Evolutionary conservation across 495 filamentous ascomycete genomes (phyloP), one percentile per base, ranked within the genome.

Genomic region (Talaromyces stipitatus): DNA sequence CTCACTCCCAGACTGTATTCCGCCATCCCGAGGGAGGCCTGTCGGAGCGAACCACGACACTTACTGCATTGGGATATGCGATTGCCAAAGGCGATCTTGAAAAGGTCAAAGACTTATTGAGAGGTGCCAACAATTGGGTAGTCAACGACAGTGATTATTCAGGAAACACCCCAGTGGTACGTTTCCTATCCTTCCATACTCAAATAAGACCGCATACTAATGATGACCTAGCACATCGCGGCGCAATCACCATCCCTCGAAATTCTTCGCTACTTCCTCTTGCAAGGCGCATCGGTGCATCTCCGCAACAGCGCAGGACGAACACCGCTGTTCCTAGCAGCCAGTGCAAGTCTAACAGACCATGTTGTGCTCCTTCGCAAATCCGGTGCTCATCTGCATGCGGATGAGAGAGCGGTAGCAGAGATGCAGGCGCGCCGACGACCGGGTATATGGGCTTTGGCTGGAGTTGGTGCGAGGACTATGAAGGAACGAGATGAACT

Each of bases 271-370:
- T 84, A 86, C 60, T 78, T 96, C 51, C 80, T 97, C 8, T 75
- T 71, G 20, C 79, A 88, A 24, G 92, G 92, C 2, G 92, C 89
- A 1, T 91, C 87, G 32, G 92, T 97, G 12, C 92, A 96, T 69
- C 70, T 89, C 20, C 82, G 92, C 41, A 96, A 96, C 69, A 78
- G 82, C 18, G 83, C 82, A 23, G 85, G 89, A 55, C 86, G 88
- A 63, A 96, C 91, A 47, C 90, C 92, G 32, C 74, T 95, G 50
- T 92, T 86, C 67, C 73, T 92, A 28, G 89, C 90, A 5, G 82
- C 84, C 60, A 80, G 82, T 50, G 79, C 82, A 14, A 81, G 83
- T 30, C 69, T 82, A 43, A 69, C 70, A 1, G 85, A 84, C 55
- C 81, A 87, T 63, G 85, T 88, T 4, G 60, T 70, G 36, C 67